Base-by-base conservation (phyloP, 352 stramenopile species). In the Blastocystis sp. region DNA sequence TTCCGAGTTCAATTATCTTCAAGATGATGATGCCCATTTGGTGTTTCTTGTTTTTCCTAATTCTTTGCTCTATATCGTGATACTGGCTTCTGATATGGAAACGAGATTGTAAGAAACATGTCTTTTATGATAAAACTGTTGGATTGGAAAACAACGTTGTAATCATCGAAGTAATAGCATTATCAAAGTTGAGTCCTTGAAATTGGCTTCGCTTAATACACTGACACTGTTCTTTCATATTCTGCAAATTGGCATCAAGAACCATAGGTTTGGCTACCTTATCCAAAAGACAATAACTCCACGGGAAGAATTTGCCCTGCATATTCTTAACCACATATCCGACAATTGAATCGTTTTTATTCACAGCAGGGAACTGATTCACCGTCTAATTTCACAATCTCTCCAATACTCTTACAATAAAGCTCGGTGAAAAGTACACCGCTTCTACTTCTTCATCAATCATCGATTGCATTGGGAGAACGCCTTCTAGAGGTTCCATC, bases 11-110 rank as follows among this genome's bases (percentile, higher is more conserved):
- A 24, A 59, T 24, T 80, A 58, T 37, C n/a, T n/a, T 24, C 21
- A 46, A n/a, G 32, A 80, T 39, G 69, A 80, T 27, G 69, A 59
- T 39, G 69, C 69, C 2, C 69, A 80, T 24, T 59, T 61, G 5
- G 69, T 61, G 32, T 19, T 80, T 19, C 21, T 80, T 0, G 4
- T 80, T 24, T 29, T 80, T n/a, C 69, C 69, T 12, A 27, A 59
- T n/a, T 27, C 24, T 12, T 7, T 58, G 21, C 49, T 51, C 37
- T 80, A 16, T 49, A 29, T 63, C 3, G 27, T 59, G 16, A 29
- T 56, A 7, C 69, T 80, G 0, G 21, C 69, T 32, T 27, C 69
- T 21, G 69, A 80, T 42, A 58, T 59, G 14, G 69, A 80, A 61
- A 61, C 69, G 21, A 43, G 69, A n/a, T 29, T 80, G 14, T 69